phyloP scores from a whole-genome alignment of 1,284 basidiomycete species.

The Vanrija pseudolonga region DNA sequence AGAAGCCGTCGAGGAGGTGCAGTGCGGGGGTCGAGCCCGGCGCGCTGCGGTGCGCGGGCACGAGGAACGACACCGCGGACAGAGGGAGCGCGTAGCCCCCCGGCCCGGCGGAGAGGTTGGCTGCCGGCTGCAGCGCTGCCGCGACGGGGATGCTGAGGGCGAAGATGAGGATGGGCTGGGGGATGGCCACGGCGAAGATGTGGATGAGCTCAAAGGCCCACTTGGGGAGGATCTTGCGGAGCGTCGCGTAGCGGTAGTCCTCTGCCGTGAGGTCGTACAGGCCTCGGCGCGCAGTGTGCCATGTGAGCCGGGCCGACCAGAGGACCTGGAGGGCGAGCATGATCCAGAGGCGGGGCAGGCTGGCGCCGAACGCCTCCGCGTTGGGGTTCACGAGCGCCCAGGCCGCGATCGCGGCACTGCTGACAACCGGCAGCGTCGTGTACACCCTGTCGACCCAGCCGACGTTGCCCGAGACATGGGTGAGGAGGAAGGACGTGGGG shows the following conservation, averaged over 20 bases:
- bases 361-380: constrained; percentile 53
- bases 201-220: constrained; percentile 76
- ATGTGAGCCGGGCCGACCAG: constrained; percentile 69
- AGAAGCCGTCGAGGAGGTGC: constrained; percentile 61
- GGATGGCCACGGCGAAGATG: constrained; percentile 65
- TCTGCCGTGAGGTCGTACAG: constrained; percentile 67
- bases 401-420: constrained; percentile 65
- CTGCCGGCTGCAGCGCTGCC: neutral
- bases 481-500: constrained; percentile 34
- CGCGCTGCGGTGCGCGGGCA: neutral
- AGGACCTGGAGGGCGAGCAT: constrained; percentile 63
- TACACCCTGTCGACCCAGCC: constrained; percentile 67
- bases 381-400: constrained; percentile 58
- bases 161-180: constrained; percentile 59
- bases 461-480: constrained; percentile 66
- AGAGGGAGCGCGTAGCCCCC: no score
- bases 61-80: no score
- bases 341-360: constrained; percentile 62
- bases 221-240: constrained; percentile 63
- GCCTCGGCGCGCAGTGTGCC: constrained; percentile 79
- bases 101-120: constrained; percentile 1
- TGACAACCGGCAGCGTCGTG: constrained; percentile 75
- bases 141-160: constrained; percentile 57
- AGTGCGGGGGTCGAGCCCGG: constrained; percentile 32
- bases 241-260: constrained; percentile 85